Conservation (phyloP, 2,329 filamentous ascomycete species). For the Ophiostoma montium region DNA sequence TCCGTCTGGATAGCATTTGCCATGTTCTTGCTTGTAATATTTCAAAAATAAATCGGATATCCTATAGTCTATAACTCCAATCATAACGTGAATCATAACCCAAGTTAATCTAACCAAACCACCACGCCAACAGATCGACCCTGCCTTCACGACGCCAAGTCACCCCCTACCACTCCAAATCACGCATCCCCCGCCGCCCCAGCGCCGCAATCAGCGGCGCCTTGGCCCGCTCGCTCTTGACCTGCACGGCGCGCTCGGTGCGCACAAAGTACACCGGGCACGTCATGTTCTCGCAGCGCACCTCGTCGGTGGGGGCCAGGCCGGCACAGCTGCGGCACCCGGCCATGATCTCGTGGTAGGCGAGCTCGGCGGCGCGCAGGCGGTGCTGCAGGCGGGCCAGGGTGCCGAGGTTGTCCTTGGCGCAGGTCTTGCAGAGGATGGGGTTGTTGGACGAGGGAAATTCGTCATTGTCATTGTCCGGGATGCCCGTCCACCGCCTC, state of each 20-base stretch:
- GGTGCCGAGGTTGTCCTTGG: slow-evolving; percentile 39
- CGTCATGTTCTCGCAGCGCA: slow-evolving; percentile 81
- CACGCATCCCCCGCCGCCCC: slow-evolving; percentile 17
- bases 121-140: too few relatives aligned
- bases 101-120: too few relatives aligned
- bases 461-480: too few relatives aligned
- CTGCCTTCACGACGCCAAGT: too few relatives aligned
- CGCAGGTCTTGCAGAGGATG: slow-evolving; percentile 39
- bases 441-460: too few relatives aligned
- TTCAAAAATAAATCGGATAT: too few relatives aligned
- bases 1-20: too few relatives aligned
- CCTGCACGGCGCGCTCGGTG: slow-evolving; percentile 43
- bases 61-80: too few relatives aligned
- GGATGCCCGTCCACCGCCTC: too few relatives aligned
- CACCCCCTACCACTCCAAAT: slow-evolving; percentile 22
- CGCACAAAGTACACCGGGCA: slow-evolving; percentile 85
- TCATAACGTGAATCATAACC: too few relatives aligned
- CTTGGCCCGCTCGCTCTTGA: slow-evolving; percentile 26
- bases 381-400: slow-evolving; percentile 49
- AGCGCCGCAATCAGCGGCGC: slow-evolving; percentile 23
- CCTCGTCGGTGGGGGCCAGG: slow-evolving; percentile 56
- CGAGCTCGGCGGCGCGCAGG: slow-evolving; percentile 49
- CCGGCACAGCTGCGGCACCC: slow-evolving; percentile 73
- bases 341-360: slow-evolving; percentile 46
- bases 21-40: too few relatives aligned